A percentile compares a stretch with the other conserved stretches of the same genome.
Evolutionary conservation across 768 basidiomycete genomes (phyloP).

Genomic region (Neoboletus subvelutipes): DNA sequence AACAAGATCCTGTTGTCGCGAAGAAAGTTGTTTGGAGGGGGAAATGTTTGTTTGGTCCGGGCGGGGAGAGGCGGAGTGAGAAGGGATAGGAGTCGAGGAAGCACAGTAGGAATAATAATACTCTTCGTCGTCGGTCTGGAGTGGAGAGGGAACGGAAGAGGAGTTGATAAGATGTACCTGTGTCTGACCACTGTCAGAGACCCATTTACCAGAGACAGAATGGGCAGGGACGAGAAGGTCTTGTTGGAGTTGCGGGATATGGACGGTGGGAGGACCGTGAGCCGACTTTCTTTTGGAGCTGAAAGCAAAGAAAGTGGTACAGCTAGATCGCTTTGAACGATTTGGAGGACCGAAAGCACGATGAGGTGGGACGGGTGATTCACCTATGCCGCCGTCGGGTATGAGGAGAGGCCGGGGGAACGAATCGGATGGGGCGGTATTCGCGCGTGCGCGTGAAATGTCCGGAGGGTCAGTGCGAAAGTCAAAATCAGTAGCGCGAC

Average conservation of each 20-base stretch:
- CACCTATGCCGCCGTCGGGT: slow-evolving; percentile 61
- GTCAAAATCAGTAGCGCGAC: slow-evolving; percentile 26
- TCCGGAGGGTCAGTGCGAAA: slow-evolving; percentile 2
- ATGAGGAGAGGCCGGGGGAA: slow-evolving; percentile 44
- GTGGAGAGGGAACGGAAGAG: slow-evolving; percentile 18
- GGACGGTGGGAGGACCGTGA: slow-evolving; percentile 21
- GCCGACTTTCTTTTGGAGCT: slow-evolving; percentile 25
- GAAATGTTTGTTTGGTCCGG: slow-evolving; percentile 13
- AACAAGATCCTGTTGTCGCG: slow-evolving; percentile 15
- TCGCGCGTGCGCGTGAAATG: slow-evolving; percentile 31
- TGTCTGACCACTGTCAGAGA: slow-evolving; percentile 3
- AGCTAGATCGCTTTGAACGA: slow-evolving; percentile 46
- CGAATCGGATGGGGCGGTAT: slow-evolving; percentile 22
- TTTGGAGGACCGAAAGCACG: slow-evolving; percentile 19
- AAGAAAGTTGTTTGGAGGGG: slow-evolving; percentile 17
- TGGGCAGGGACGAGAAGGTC: slow-evolving; percentile 4
- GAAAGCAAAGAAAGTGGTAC: slow-evolving; percentile 30
- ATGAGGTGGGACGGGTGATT: slow-evolving; percentile 46
- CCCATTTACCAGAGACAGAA: slow-evolving; percentile 20
- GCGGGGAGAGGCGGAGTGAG: slow-evolving; percentile 12
- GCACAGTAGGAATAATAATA: slow-evolving; percentile 55
- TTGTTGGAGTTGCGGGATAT: slow-evolving; percentile 12
- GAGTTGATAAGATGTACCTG: slow-evolving; percentile 13
- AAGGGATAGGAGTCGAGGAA: slow-evolving; percentile 29
- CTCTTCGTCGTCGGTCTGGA: slow-evolving; percentile 40